Conservation (phyloP, 2,329 filamentous ascomycete species). For the Hypomyces rosellus region DNA sequence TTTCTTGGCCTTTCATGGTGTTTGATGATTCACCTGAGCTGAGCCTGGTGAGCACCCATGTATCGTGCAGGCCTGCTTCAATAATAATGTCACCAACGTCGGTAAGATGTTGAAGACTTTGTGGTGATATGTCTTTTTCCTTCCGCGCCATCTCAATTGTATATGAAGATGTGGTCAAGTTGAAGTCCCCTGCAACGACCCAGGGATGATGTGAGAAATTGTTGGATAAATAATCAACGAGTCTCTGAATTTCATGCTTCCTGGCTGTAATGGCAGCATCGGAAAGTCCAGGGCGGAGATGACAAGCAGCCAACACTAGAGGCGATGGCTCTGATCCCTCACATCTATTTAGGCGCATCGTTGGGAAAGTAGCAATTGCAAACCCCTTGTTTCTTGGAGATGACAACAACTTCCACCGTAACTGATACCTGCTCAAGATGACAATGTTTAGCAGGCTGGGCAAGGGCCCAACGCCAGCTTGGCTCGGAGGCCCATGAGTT, state of each 20-base stretch:
- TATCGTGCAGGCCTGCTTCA: conserved; percentile 43
- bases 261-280: conserved; percentile 53
- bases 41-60: conserved; percentile 42
- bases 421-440: conserved; percentile 49
- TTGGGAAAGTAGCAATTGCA: conserved; percentile 39
- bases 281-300: conserved; percentile 55
- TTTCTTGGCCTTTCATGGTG: conserved; percentile 18
- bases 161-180: conserved; percentile 52
- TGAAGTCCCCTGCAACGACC: conserved; percentile 59
- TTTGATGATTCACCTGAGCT: conserved; percentile 36
- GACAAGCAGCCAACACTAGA: conserved; percentile 50
- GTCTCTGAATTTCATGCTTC: conserved; percentile 45
- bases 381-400: conserved; percentile 54
- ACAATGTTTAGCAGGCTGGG: conserved; percentile 56
- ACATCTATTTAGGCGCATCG: conserved; percentile 6
- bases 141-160: conserved; percentile 48
- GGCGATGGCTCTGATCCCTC: conserved; percentile 23
- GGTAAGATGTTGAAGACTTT: conserved; percentile 37
- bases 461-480: conserved; percentile 47
- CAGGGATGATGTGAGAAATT: conserved; percentile 40
- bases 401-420: conserved; percentile 49
- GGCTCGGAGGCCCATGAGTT: conserved; percentile 51
- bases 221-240: conserved; percentile 40
- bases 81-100: conserved; percentile 41
- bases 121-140: conserved; percentile 45